Base-by-base conservation (phyloP, 108 stramenopile genomes). In the Aurantiochytrium sp. region DNA sequence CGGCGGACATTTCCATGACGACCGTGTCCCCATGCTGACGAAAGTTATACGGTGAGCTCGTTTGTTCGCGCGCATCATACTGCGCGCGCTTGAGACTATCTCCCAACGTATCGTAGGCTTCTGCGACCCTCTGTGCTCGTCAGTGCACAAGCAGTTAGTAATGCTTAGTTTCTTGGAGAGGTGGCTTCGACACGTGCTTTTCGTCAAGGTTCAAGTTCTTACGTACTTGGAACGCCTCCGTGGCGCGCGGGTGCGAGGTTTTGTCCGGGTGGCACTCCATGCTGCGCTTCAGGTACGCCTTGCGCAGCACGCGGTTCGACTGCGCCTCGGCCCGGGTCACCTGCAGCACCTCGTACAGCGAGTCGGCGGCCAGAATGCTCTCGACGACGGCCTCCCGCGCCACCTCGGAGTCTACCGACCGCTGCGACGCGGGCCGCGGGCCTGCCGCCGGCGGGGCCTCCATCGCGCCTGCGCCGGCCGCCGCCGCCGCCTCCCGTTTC, bases 201-300 rank as follows among this genome's bases (percentile, higher is more conserved):
- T 23, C 8, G 0, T 14, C 64, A 42, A 69, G 25, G 21, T 28
- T 10, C 8, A 0, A 18, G 64, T 18, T 14, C 4, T 14, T 0
- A 69, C 64, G 14, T 69, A 69, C 64, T 23, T 69, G 76, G 51
- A 83, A 83, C 12, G 76, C 76, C 28, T 83, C 76, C 45, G 76
- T 83, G 12, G 76, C 76, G 18, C 51, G 45, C 28, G 76, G 76
- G 51, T 83, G 76, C 23, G 49, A 47, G 28, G 49, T 53, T 35
- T 83, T 83, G 51, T 83, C 76, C n/a, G 76, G 76, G 51, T 83
- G 76, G 51, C 76, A 83, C 51, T 83, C 23, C 76, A 83, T 83
- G 51, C 76, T 83, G 12, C 76, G 76, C 51, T 83, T 83, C 18
- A 83, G 51, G 76, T 83, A 83, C 76, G 76, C 76, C 51, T 83